Percentiles rank a stretch among this genome's conserved stretches.
phyloP scores from a whole-genome alignment of 2,329 filamentous ascomycete genomes.

The Lasiodiplodia sp. region DNA sequence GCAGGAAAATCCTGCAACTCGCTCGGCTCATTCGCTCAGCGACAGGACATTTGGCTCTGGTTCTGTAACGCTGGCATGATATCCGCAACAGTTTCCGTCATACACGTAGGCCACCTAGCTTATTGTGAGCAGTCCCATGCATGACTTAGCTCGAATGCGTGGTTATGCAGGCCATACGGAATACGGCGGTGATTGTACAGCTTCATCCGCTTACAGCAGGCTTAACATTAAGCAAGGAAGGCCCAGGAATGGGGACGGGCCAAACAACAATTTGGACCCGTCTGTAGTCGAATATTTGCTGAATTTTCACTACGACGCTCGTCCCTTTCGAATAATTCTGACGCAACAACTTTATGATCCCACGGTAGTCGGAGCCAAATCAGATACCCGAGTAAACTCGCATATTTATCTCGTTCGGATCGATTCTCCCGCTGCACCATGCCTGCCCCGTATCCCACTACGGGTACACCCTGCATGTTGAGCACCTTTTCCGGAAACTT shows the following conservation, averaged over 20 bases:
- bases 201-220: slow-evolving; percentile 2
- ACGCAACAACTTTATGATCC: not conserved
- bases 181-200: not conserved
- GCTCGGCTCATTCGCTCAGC: not conserved
- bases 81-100: not conserved
- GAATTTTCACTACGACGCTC: not conserved
- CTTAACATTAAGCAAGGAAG: not conserved
- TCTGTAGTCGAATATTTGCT: not conserved
- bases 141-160: not conserved
- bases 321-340: not conserved
- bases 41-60: not conserved
- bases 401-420: not conserved
- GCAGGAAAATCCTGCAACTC: not conserved
- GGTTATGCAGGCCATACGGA: not conserved
- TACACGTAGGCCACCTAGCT: not conserved
- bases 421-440: not conserved
- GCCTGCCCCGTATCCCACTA: not conserved
- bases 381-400: not conserved
- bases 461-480: not conserved
- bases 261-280: not conserved
- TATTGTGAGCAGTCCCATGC: not conserved
- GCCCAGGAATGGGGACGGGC: not conserved
- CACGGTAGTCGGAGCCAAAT: not conserved
- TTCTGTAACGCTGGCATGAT: not conserved
- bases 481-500: not conserved